These are phyloP conservation scores for Madurella fahalii DNA, from an alignment of 2,329 filamentous ascomycete genomes.

Conservation along the genomic window DNA sequence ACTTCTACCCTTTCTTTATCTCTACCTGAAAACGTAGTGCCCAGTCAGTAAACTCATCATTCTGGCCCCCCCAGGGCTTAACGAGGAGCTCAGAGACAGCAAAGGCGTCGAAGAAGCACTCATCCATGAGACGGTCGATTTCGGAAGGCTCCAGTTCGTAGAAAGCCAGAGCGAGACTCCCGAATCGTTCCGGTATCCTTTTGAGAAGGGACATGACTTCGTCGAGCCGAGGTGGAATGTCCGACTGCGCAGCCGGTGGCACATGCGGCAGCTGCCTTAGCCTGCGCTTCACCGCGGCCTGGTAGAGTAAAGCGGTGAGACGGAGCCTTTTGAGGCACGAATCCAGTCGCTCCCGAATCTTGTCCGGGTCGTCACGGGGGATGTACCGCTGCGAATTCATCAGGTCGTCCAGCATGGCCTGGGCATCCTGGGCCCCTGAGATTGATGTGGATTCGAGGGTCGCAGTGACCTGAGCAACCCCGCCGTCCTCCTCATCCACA, in stretches of 20 bases:
- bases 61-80: slow-evolving; percentile 57
- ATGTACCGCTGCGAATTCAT: slow-evolving; percentile 61
- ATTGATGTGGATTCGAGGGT: slow-evolving; percentile 31
- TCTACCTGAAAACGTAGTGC: slow-evolving; percentile 53
- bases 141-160: slow-evolving; percentile 62
- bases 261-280: slow-evolving; percentile 51
- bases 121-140: slow-evolving; percentile 56
- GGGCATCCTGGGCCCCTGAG: slow-evolving; percentile 45
- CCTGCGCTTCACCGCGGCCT: slow-evolving; percentile 65
- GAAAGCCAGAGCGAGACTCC: slow-evolving; percentile 66
- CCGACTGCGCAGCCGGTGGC: slow-evolving; percentile 20
- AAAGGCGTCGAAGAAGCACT: slow-evolving; percentile 58
- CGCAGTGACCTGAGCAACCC: slow-evolving; percentile 30
- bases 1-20: slow-evolving; percentile 42
- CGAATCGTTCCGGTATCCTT: slow-evolving; percentile 61
- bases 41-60: slow-evolving; percentile 79
- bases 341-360: slow-evolving; percentile 62
- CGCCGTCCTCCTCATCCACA: slow-evolving; percentile 41
- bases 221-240: slow-evolving; percentile 47
- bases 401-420: slow-evolving; percentile 62
- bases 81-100: slow-evolving; percentile 52
- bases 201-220: slow-evolving; percentile 53
- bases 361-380: slow-evolving; percentile 59
- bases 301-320: slow-evolving; percentile 64
- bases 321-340: slow-evolving; percentile 60